These are phyloP conservation scores for Pseudisothecium myosuroides DNA, from an alignment of 225 moss, liverwort and hornwort species.

Conservation along the genomic window DNA sequence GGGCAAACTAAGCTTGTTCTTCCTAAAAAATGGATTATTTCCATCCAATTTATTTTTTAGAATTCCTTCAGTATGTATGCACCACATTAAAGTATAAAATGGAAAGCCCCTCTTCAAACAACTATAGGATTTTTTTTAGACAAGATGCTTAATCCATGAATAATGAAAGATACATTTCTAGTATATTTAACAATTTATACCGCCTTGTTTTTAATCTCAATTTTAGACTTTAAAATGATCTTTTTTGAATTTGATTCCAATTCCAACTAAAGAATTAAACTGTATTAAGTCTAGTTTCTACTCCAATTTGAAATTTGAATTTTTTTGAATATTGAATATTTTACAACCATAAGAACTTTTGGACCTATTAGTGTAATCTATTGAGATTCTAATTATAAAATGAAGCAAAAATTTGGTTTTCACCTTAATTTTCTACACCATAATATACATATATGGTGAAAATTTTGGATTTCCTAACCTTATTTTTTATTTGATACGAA, in stretches of 20 bases:
- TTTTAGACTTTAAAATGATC: neutral
- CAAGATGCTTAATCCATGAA: neutral
- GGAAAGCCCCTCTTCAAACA: accelerated
- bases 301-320: neutral
- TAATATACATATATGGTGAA: neutral
- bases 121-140: neutral
- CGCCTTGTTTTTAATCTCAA: accelerated
- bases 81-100: neutral
- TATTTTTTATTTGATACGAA: too few species aligned
- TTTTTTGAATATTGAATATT: neutral
- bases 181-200: neutral
- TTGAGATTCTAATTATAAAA: too few species aligned
- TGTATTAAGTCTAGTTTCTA: neutral
- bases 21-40: too few species aligned
- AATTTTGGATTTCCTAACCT: neutral
- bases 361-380: neutral
- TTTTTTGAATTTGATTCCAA: neutral
- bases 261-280: neutral
- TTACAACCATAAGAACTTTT: neutral
- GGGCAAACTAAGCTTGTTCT: too few species aligned
- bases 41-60: too few species aligned
- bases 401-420: neutral
- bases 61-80: too few species aligned
- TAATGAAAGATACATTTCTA: neutral
- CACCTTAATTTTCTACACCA: neutral